phyloP scores from a whole-genome alignment of 2,329 filamentous ascomycete genomes.

The Nannizzia gypsea region DNA sequence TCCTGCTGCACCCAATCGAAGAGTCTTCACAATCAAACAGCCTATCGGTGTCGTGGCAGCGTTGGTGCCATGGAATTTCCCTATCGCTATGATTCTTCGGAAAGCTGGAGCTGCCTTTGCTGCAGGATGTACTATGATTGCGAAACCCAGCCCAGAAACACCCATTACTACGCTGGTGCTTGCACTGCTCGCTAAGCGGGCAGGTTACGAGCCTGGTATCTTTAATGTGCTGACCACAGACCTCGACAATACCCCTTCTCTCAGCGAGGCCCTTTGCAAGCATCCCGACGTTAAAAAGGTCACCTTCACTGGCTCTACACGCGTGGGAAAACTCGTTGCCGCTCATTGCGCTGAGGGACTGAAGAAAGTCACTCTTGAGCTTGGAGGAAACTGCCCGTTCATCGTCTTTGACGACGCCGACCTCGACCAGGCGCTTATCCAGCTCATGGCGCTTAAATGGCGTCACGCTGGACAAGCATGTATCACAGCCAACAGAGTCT shows the following conservation, averaged over 20 bases:
- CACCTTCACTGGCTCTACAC: conserved; percentile 26
- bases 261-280: conserved; percentile 25
- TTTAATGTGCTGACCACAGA: conserved; percentile 27
- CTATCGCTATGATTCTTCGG: conserved; percentile 55
- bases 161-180: conserved; percentile 25
- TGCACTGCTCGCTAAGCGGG: conserved; percentile 24
- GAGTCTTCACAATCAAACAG: conserved; percentile 68
- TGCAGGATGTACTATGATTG: conserved; percentile 29
- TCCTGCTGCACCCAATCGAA: conserved; percentile 56
- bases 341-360: conserved; percentile 25
- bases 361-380: conserved; percentile 35
- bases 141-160: conserved; percentile 28
- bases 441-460: conserved; percentile 25
- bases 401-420: conserved; percentile 34
- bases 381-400: conserved; percentile 34
- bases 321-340: conserved; percentile 26
- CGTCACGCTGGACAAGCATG: conserved; percentile 28
- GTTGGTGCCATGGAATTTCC: conserved; percentile 86
- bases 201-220: conserved; percentile 26
- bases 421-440: conserved; percentile 23
- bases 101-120: conserved; percentile 28
- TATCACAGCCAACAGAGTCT: conserved; percentile 28
- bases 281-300: conserved; percentile 23
- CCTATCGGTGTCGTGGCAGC: conserved; percentile 73
- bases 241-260: conserved; percentile 22